Conservation (phyloP, 2,329 filamentous ascomycete genomes). For the Neofusicoccum umdonicola region DNA sequence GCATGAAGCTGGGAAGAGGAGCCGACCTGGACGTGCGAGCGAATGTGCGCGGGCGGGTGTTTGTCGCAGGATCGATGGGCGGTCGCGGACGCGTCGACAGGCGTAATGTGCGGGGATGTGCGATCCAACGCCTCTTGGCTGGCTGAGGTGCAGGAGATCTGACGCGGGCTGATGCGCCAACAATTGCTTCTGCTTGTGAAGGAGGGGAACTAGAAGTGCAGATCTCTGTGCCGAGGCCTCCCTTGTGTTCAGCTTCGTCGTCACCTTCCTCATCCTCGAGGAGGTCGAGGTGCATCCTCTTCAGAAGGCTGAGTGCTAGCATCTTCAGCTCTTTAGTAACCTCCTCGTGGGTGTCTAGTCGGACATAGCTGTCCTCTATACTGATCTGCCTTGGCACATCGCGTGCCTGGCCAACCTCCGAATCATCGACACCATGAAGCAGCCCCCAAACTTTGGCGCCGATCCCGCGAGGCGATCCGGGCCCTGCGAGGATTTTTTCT, state of each 20-base stretch:
- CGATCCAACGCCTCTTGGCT: slow-evolving; percentile 61
- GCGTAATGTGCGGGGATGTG: slow-evolving; percentile 76
- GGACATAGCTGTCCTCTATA: slow-evolving; percentile 87
- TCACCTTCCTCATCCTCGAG: slow-evolving; percentile 48
- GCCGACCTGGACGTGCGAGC: slow-evolving; percentile 73
- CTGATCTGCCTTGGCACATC: slow-evolving; percentile 83
- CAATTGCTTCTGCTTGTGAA: neutral
- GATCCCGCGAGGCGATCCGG: slow-evolving; percentile 69
- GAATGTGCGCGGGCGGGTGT: slow-evolving; percentile 56
- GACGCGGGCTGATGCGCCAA: neutral
- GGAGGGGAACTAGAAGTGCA: neutral
- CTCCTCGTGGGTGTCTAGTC: slow-evolving; percentile 62
- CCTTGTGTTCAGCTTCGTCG: neutral
- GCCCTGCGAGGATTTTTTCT: slow-evolving; percentile 66
- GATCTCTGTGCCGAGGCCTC: neutral
- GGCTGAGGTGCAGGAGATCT: neutral
- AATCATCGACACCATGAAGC: slow-evolving; percentile 75
- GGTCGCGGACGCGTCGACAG: slow-evolving; percentile 69
- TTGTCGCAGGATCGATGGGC: slow-evolving; percentile 42
- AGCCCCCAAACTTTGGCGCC: slow-evolving; percentile 73
- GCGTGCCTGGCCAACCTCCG: slow-evolving; percentile 68
- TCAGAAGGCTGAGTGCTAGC: slow-evolving; percentile 68
- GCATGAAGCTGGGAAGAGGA: slow-evolving; percentile 70
- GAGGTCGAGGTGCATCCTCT: slow-evolving; percentile 76
- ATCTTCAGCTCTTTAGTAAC: slow-evolving; percentile 67